Conservation (phyloP, 1,284 basidiomycete genomes). For the Mrakiaceae sp. region DNA sequence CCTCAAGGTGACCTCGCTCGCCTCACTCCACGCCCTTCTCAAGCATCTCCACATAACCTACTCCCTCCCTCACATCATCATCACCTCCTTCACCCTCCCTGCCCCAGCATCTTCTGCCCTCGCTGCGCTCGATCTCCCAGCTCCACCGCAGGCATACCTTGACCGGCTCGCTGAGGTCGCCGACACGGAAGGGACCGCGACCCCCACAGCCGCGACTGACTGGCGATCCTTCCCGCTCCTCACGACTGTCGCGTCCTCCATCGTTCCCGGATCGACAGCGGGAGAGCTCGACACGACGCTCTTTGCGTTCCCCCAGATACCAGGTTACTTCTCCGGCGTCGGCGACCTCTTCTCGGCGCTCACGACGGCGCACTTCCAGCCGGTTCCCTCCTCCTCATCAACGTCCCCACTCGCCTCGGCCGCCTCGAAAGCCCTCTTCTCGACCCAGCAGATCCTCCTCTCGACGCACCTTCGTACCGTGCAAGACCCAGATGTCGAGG, state of each 20-base stretch:
- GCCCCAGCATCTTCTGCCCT: constrained; percentile 21
- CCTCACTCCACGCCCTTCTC: constrained; percentile 58
- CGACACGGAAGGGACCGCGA: neutral
- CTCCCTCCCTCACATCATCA: constrained; percentile 72
- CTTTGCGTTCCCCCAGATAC: constrained; percentile 63
- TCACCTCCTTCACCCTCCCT: constrained; percentile 64
- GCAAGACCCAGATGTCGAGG: constrained; percentile 28
- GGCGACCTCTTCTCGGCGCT: constrained; percentile 95
- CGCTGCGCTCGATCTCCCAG: constrained; percentile 25
- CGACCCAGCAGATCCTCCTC: constrained; percentile 72
- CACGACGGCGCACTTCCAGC: constrained; percentile 67
- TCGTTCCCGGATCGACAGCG: constrained; percentile 19
- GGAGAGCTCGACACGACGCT: constrained; percentile 45
- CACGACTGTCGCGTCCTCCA: constrained; percentile 63
- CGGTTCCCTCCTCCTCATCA: constrained; percentile 15
- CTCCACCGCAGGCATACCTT: constrained; percentile 29
- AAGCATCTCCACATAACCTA: constrained; percentile 60
- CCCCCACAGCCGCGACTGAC: neutral
- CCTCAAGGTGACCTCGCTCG: constrained; percentile 51
- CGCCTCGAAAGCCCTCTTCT: constrained; percentile 58
- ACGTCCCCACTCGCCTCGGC: constrained; percentile 44
- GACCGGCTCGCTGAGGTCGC: constrained; percentile 21
- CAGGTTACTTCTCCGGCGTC: constrained; percentile 91
- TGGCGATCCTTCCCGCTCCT: constrained; percentile 38
- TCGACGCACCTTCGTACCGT: constrained; percentile 56